Conservation (phyloP, 148 eudicot species). For the Bassia scoparia region DNA sequence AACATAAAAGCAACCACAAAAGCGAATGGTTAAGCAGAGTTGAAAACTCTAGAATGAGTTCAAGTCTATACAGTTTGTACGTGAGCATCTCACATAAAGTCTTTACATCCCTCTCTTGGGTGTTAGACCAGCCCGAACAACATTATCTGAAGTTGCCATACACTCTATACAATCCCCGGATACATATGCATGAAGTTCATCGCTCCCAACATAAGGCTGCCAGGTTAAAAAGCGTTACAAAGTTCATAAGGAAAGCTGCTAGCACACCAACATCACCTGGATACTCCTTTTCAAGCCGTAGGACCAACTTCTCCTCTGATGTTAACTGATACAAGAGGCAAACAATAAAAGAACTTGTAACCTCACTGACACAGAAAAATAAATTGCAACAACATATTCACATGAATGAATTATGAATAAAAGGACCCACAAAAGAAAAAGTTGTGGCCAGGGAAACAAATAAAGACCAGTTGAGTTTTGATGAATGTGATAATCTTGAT, state of each 20-base stretch:
- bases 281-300: conserved; percentile 71
- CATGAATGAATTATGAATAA: conserved; percentile 5
- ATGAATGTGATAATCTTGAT: background rate
- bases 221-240: conserved; percentile 76
- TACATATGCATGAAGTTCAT: conserved; percentile 94
- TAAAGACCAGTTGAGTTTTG: background rate
- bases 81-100: conserved; percentile 91
- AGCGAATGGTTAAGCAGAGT: too few relatives aligned
- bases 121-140: conserved; percentile 94
- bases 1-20: too few relatives aligned
- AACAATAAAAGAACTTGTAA: background rate
- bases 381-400: background rate
- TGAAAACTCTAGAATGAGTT: background rate
- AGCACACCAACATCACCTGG: conserved; percentile 85
- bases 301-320: conserved; percentile 66
- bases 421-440: conserved; percentile 4
- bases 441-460: background rate
- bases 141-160: conserved; percentile 99
- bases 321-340: conserved; percentile 37
- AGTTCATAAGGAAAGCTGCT: conserved; percentile 73
- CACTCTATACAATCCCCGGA: conserved; percentile 88
- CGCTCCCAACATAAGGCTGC: conserved; percentile 78
- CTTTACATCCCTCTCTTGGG: conserved; percentile 71
- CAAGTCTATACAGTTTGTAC: conserved; percentile 61
- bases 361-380: background rate